Percentiles rank a stretch among this genome's conserved stretches.
phyloP scores from a whole-genome alignment of 192 early-diverging fungal species.

The Chytriomyces confervae region DNA sequence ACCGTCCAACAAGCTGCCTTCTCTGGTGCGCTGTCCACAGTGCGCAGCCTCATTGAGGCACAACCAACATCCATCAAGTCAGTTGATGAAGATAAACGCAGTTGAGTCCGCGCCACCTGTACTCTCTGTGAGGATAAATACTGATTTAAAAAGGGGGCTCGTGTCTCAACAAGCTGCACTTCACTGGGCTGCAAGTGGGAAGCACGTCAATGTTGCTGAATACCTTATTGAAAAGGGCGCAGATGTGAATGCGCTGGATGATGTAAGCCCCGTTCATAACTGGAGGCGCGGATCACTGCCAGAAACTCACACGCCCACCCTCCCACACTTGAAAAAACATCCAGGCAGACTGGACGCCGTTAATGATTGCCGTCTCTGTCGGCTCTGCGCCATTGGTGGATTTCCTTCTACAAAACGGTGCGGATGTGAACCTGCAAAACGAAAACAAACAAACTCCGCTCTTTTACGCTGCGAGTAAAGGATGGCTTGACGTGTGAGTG shows the following conservation, averaged over 20 bases:
- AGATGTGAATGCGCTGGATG: slow-evolving; percentile 30
- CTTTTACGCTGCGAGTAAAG: slow-evolving; percentile 54
- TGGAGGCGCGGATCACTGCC: background rate
- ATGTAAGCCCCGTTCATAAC: slow-evolving; percentile 24
- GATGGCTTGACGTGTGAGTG: slow-evolving; percentile 33
- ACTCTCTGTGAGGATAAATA: background rate
- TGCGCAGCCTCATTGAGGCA: background rate
- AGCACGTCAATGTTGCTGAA: slow-evolving; percentile 29
- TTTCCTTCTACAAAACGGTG: slow-evolving; percentile 31
- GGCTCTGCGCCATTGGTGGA: slow-evolving; percentile 37
- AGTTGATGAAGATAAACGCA: slow-evolving; percentile 38
- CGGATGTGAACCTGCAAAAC: slow-evolving; percentile 38
- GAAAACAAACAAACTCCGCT: slow-evolving; percentile 43
- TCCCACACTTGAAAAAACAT: background rate
- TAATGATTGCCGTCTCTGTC: slow-evolving; percentile 48
- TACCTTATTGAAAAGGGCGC: slow-evolving; percentile 41
- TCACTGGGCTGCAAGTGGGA: slow-evolving; percentile 50
- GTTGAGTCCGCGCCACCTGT: background rate
- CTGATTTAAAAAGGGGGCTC: background rate
- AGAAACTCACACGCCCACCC: background rate
- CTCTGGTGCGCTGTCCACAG: slow-evolving; percentile 19
- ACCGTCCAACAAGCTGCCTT: slow-evolving; percentile 31
- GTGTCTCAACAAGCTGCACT: slow-evolving; percentile 33
- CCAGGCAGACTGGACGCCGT: slow-evolving; percentile 45
- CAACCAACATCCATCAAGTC: slow-evolving; percentile 6